Evolutionary conservation across 805 yeast species (phyloP).

Genomic region (Teunomyces cretensis): DNA sequence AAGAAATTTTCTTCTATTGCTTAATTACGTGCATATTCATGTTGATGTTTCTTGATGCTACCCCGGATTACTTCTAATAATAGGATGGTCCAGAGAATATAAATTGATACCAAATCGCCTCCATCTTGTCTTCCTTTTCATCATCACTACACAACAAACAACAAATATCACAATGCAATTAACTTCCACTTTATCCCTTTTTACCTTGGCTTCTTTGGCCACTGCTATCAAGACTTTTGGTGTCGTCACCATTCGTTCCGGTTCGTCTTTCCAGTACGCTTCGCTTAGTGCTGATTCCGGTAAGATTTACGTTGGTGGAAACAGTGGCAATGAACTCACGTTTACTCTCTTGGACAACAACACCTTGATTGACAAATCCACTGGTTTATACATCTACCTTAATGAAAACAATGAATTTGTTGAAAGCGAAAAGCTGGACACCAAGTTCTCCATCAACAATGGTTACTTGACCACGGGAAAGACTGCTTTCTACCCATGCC

Average conservation of each 20-base stretch:
- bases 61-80: constrained; percentile 2
- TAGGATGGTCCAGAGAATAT: constrained; percentile 1
- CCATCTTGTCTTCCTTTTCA: not conserved
- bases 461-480: constrained; percentile 13
- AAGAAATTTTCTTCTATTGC: not conserved
- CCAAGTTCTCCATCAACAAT: constrained; percentile 10
- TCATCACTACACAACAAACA: constrained; percentile 6
- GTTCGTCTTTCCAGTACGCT: constrained; percentile 23
- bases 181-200: constrained; percentile 16
- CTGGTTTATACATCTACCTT: constrained; percentile 17
- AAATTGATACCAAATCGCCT: not conserved
- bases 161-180: constrained; percentile 10
- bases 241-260: constrained; percentile 24
- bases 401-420: constrained; percentile 6
- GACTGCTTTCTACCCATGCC: constrained; percentile 13
- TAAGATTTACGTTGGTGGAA: constrained; percentile 11
- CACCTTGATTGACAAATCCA: constrained; percentile 17
- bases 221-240: constrained; percentile 21
- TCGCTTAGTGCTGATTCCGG: constrained; percentile 8
- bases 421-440: constrained; percentile 7
- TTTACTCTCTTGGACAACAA: constrained; percentile 24
- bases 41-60: not conserved
- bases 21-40: constrained; percentile 1
- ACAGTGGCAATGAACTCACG: constrained; percentile 8
- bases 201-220: constrained; percentile 21